Percentiles rank a stretch among this genome's conserved stretches.
Conservation (phyloP, 306 rosid genomes). For the Prunus mongolica region DNA sequence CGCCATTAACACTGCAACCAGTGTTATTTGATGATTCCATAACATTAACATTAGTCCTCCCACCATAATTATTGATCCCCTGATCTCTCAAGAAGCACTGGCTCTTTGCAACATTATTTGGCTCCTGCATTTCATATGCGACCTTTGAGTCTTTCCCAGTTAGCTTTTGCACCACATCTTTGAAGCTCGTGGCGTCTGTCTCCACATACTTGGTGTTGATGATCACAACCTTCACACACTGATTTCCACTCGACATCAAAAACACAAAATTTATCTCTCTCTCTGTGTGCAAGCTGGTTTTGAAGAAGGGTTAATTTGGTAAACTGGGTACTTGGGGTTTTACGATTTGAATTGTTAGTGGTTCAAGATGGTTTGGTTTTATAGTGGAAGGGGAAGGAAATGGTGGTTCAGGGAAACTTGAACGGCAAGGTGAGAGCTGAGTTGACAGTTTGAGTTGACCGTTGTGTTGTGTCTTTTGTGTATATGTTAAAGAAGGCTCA, state of each 20-base stretch:
- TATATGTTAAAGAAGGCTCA: not conserved
- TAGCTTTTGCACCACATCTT: conserved; percentile 68
- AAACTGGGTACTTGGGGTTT: not conserved
- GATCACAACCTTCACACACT: conserved; percentile 46
- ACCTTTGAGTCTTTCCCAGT: conserved; percentile 57
- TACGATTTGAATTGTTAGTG: not conserved
- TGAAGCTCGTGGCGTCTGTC: conserved; percentile 68
- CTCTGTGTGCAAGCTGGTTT: not conserved
- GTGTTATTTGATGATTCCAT: not conserved
- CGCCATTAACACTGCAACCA: not conserved
- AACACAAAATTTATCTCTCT: not conserved
- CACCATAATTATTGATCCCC: not conserved
- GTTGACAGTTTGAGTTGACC: not conserved
- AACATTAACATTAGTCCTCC: not conserved
- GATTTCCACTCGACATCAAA: conserved; percentile 3
- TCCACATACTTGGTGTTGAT: conserved; percentile 70
- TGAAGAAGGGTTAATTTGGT: not conserved
- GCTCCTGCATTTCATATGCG: not conserved
- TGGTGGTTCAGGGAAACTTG: not conserved
- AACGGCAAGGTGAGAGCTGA: not conserved
- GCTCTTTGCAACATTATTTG: not conserved
- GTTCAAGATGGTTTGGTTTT: not conserved
- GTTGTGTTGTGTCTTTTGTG: not conserved
- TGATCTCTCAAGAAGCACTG: not conserved
- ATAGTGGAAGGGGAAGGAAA: not conserved